Conservation (phyloP, 2,329 filamentous ascomycete genomes). For the Epichloe sibirici region DNA sequence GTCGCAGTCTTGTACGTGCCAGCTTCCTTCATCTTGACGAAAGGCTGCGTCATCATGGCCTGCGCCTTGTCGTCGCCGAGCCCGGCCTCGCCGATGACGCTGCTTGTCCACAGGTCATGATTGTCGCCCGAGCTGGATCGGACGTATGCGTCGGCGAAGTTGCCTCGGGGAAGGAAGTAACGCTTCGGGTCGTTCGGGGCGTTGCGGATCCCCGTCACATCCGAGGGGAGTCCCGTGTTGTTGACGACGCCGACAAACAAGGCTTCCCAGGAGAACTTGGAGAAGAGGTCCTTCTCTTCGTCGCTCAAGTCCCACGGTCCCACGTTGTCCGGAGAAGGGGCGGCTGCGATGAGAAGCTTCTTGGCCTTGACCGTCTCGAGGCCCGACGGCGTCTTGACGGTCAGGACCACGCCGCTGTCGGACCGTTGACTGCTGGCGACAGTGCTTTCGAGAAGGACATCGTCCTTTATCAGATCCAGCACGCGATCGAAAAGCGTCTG, state of each 20-base stretch:
- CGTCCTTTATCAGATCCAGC: background rate
- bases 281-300: slow-evolving; percentile 13
- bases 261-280: slow-evolving; percentile 13
- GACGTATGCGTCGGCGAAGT: background rate
- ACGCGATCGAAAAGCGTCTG: slow-evolving; percentile 1
- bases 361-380: slow-evolving; percentile 7
- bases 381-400: background rate
- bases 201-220: background rate
- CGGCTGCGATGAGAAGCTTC: slow-evolving; percentile 18
- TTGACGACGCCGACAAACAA: slow-evolving; percentile 13
- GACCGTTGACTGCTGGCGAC: background rate
- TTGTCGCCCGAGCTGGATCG: background rate
- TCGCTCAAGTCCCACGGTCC: slow-evolving; percentile 15
- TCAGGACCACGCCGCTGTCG: background rate
- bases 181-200: background rate
- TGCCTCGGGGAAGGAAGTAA: background rate
- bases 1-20: background rate
- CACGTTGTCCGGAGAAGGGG: slow-evolving; percentile 14
- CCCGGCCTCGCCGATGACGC: background rate
- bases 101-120: background rate
- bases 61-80: background rate
- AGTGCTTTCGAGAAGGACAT: background rate
- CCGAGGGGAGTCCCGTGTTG: slow-evolving; percentile 7
- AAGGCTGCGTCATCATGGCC: background rate
- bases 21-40: background rate